Base-by-base conservation (phyloP, 768 basidiomycete species). In the Sarcodon sp. region DNA sequence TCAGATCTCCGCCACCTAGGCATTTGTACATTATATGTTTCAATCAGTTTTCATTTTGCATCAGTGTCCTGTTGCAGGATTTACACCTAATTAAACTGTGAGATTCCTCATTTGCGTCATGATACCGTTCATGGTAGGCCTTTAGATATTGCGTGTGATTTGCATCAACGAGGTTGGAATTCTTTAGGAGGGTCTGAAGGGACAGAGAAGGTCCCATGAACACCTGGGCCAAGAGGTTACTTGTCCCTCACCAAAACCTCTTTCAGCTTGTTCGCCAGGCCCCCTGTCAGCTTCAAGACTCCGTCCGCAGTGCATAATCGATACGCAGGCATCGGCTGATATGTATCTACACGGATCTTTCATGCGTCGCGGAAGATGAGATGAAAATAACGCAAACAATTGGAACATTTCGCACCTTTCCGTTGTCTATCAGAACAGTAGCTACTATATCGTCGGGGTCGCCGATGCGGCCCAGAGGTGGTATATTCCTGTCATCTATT, bases 381-480 rank as follows among this genome's bases (percentile, higher is more conserved):
- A 10, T 5, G 35, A 32, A 21, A 15, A 6, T 41, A 16, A n/a
- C 27, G 27, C n/a, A 15, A 51, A 35, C 35, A 12, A 1, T 38
- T 36, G 46, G 16, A 15, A 56, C 66, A 4, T 27, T 27, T 27
- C 21, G 27, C 50, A 80, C 83, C 69, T 80, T 72, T 57, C 85
- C 76, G 48, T 79, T 70, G 51, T 81, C 67, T 4, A 90, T 84
- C 6, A 80, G 67, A 9, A 90, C 86, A 1, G 82, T 73, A 3
- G 72, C 87, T 43, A 90, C 70, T 50, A 90, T 90, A 60, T 90
- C 88, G 55, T 90, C 87, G 1, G 84, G 81, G 57, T 87, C 83
- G 11, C 86, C 85, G 45, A 88, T 81, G 41, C 87, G 71, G 0
- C 79, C 81, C 7, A 86, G 60, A 10, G 84, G 73, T 1, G 87